phyloP scores from a whole-genome alignment of 176 grass and related monocot species.

The Lolium rigidum region DNA sequence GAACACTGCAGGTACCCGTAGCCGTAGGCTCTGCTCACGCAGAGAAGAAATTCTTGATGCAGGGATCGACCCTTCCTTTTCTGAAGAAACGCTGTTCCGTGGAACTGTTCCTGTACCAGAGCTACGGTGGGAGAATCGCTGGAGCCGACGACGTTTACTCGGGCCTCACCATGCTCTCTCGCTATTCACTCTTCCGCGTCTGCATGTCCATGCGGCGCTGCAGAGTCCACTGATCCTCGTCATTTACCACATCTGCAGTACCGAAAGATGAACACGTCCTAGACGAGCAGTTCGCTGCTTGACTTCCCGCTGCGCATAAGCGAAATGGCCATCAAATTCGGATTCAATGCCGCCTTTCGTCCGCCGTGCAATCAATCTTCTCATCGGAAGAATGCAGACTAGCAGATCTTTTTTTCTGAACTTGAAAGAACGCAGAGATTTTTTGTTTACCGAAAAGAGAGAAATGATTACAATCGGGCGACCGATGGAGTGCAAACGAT shows the following conservation, averaged over 20 bases:
- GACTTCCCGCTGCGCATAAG: not conserved
- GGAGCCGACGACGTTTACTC: not conserved
- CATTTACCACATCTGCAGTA: not conserved
- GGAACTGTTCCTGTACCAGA: not conserved
- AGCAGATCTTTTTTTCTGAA: too few relatives aligned
- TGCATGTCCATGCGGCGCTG: not conserved
- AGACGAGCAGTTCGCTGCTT: not conserved
- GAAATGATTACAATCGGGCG: too few relatives aligned
- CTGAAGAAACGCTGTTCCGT: not conserved
- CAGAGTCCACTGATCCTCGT: not conserved
- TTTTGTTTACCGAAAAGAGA: too few relatives aligned
- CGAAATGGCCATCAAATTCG: not conserved
- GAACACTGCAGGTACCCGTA: too few relatives aligned
- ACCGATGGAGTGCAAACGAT: too few relatives aligned
- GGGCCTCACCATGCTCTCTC: not conserved
- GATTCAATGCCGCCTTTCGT: not conserved
- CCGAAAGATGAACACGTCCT: not conserved
- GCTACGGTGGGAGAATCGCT: not conserved
- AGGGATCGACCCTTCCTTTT: constrained; percentile 18
- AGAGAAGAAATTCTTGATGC: constrained; percentile 12
- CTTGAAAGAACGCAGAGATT: too few relatives aligned
- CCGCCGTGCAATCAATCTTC: not conserved
- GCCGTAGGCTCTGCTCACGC: not conserved
- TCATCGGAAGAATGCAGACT: too few relatives aligned
- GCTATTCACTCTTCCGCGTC: not conserved